These are phyloP conservation scores for Chrysoporthe puriensis DNA, from an alignment of 2,329 filamentous ascomycete genomes.

Conservation along the genomic window DNA sequence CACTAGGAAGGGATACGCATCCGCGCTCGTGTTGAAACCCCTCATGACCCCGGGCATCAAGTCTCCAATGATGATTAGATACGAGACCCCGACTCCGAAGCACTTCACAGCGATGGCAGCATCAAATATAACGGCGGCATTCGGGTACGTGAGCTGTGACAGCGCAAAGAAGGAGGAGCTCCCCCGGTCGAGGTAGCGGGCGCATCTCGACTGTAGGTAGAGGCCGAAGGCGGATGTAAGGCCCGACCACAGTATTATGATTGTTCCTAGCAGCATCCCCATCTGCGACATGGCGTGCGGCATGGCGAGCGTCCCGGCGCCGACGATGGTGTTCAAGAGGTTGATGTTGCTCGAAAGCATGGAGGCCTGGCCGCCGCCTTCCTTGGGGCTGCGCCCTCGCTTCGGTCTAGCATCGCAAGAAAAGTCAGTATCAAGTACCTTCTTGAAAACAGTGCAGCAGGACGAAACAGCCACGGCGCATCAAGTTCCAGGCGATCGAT, in stretches of 20 bases:
- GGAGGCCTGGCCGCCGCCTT: constrained; percentile 79
- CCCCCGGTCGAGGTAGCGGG: constrained; percentile 88
- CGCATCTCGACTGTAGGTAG: constrained; percentile 91
- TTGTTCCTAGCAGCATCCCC: constrained; percentile 82
- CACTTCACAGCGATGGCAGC: constrained; percentile 96
- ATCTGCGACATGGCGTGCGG: constrained; percentile 95
- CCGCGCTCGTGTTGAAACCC: constrained; percentile 72
- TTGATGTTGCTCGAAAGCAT: constrained; percentile 94
- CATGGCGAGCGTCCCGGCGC: constrained; percentile 92
- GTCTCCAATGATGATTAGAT: constrained; percentile 98
- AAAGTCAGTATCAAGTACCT: constrained; percentile 20
- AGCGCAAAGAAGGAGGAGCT: constrained; percentile 93
- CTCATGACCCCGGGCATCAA: constrained; percentile 93
- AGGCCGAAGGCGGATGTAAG: constrained; percentile 88
- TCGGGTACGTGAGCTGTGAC: constrained; percentile 95
- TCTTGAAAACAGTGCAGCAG: background rate
- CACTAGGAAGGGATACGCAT: constrained; percentile 72
- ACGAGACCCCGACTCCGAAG: constrained; percentile 95
- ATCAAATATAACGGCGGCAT: constrained; percentile 93
- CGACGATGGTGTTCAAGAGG: constrained; percentile 94
- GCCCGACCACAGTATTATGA: constrained; percentile 91
- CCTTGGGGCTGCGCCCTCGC: constrained; percentile 67
- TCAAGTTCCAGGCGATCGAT: no score
- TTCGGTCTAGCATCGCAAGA: constrained; percentile 49
- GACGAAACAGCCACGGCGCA: background rate